Percentiles rank a stretch among this genome's conserved stretches.
Evolutionary conservation across 371 early-diverging fungal species (phyloP).

Genomic region (Apophysomyces trapeziformis): DNA sequence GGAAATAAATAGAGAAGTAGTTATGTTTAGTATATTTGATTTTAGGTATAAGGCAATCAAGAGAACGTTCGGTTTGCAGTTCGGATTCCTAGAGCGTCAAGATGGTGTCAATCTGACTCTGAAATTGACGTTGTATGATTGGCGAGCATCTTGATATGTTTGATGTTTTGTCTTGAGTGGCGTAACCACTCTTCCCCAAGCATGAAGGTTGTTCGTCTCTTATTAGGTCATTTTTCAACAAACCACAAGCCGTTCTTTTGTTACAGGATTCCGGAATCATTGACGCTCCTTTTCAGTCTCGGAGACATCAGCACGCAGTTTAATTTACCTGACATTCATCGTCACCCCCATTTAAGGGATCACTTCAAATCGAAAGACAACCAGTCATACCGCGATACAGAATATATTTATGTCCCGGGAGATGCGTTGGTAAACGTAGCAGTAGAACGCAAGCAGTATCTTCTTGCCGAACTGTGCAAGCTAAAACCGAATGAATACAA

Average conservation of each 20-base stretch:
- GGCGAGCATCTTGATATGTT: background rate
- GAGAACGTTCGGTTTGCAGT: no score
- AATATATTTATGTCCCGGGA: slow-evolving; percentile 23
- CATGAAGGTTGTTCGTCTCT: slow-evolving; percentile 27
- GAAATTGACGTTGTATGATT: no score
- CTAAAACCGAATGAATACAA: slow-evolving; percentile 43
- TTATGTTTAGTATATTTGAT: no score
- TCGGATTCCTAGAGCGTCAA: no score
- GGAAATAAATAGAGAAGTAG: no score
- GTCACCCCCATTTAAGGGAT: slow-evolving; percentile 20
- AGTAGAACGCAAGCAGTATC: slow-evolving; percentile 28
- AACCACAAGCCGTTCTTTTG: slow-evolving; percentile 23
- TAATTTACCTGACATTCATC: slow-evolving; percentile 22
- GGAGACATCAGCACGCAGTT: slow-evolving; percentile 26
- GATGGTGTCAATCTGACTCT: no score
- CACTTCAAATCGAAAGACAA: slow-evolving; percentile 17
- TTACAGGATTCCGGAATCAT: slow-evolving; percentile 21
- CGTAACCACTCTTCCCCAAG: background rate
- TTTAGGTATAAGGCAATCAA: no score
- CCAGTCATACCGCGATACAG: slow-evolving; percentile 20
- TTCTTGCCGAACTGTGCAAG: slow-evolving; percentile 47
- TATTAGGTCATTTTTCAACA: slow-evolving; percentile 22
- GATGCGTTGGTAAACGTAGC: slow-evolving; percentile 26
- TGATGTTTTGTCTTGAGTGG: background rate
- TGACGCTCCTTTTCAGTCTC: slow-evolving; percentile 20